Evolutionary conservation across 805 yeast genomes (phyloP), one percentile per base, ranked within the genome.

Genomic region (Ogataea parapolymorpha): DNA sequence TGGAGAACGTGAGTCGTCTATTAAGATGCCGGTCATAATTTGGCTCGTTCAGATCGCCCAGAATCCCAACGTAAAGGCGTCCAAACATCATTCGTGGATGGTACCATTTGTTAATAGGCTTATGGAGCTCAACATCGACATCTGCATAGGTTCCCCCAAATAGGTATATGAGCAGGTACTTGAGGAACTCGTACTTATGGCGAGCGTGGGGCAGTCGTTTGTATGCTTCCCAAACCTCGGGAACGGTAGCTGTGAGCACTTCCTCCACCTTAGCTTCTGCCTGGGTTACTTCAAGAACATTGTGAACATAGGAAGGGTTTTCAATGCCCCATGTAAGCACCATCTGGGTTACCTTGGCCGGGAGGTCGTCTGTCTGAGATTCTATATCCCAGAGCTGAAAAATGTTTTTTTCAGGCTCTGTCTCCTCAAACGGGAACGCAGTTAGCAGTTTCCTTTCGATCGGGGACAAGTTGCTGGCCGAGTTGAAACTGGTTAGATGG

Each of bases 61-160:
- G 37, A 11, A 56, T 35, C 8, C 59, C 59, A 15, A 56, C 54
- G 14, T 48, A 30, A 9, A 56, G 12, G 11, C 42, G 32, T 12
- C 46, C 37, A 4, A 35, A 42, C 18, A 42, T 44, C 36, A 44
- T 35, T 16, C 55, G 36, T 13, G 55, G 39, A 5, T 35, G 18
- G 39, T 44, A 49, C 61, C 61, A 56, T 7, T 38, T 32, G 5
- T 35, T 30, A 10, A 55, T 25, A 5, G 78, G 77, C 41, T 65
- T 74, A 38, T 68, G 61, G 4, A 75, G 68, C 40, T 59, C 61
- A 0, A 80, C 72, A 50, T 77, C 81, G 23, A 74, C 71, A 46
- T 77, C 82, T 3, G 77, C 67, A 46, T 75, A 76, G 3, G 73
- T 71, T 6, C 83, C 83, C 32, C 83, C 83, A 35, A 61, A 56